These are phyloP conservation scores for Anaeromyces robustus DNA, from an alignment of 192 early-diverging fungal species.

Conservation along the genomic window DNA sequence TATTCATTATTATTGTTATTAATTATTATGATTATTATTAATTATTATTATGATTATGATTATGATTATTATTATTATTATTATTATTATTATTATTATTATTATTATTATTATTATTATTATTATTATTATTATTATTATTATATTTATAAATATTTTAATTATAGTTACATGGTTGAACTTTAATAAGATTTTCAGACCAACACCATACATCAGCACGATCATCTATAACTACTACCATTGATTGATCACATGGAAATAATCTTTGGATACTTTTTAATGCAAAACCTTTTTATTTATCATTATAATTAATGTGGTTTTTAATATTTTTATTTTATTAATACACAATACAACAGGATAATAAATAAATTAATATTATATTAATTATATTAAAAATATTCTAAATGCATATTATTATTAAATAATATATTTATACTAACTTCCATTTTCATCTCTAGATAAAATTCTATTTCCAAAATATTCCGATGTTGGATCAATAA, in stretches of 20 bases:
- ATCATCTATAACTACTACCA: constrained; percentile 95
- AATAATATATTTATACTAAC: constrained; percentile 20
- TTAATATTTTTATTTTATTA: neutral
- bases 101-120: neutral
- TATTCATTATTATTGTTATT: too few species aligned
- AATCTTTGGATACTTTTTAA: constrained; percentile 68
- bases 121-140: neutral
- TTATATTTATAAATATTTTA: neutral
- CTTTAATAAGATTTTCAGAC: constrained; percentile 76
- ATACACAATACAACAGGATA: too few species aligned
- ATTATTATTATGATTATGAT: too few species aligned
- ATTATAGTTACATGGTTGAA: constrained; percentile 63
- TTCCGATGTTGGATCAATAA: constrained; percentile 65
- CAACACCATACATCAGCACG: constrained; percentile 87
- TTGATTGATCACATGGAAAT: constrained; percentile 85
- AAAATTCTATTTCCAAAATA: constrained; percentile 81
- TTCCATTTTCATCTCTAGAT: constrained; percentile 80
- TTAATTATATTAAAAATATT: too few species aligned
- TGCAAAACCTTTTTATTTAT: constrained; percentile 30
- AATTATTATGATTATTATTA: too few species aligned
- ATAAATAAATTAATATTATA: too few species aligned
- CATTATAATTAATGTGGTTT: neutral
- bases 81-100: too few species aligned
- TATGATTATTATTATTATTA: too few species aligned
- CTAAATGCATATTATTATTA: neutral